Evolutionary conservation across 2,329 filamentous ascomycete species (phyloP), one percentile per base, ranked within the genome.

Genomic region (Fusarium secorum): DNA sequence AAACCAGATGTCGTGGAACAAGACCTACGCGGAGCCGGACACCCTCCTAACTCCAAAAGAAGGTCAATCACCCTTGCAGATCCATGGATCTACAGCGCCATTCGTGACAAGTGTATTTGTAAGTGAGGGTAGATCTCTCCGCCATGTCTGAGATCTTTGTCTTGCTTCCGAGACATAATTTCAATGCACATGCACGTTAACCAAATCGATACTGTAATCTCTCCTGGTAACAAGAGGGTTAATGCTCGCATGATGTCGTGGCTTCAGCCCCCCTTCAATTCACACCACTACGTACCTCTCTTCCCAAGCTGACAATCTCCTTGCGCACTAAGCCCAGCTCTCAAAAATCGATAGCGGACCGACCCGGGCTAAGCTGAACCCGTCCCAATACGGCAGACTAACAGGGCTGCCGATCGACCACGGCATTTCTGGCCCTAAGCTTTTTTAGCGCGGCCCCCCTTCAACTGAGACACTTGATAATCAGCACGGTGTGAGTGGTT

Each of bases 381-480:
- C 33, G 39, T 39, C 32, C 42, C 17, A 44, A 35, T 39, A 52
- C 10, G 24, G 48, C 14, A 52, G 10, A 45, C 42, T 28, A 28
- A 11, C 26, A 9, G 8, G 18, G 18, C 28, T 28, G 18, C 28
- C 22, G 57, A 56, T 45, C 57, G 45, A 39, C 55, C 11, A 22
- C 63, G 46, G 63, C 52, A 66, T 28, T 66, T 65, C 54, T 26
- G 26, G 4, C 22, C 18, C 35, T 48, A 48, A 35, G 33, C 55
- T 39, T 35, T 64, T 39, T 49, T 64, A 61, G 45, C 28, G 36
- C 1, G 20, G 45, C 22, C 15, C 35, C 26, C 33, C 18, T 32
- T 52, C 64, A 67, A 64, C 64, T 67, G 64, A 67, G 64, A 67
- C 64, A 67, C n/a, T 22, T 63, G 30, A 38, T 61, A 66, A 66